Evolutionary conservation across 306 rosid genomes (phyloP).

Genomic region (Vigna unguiculata): DNA sequence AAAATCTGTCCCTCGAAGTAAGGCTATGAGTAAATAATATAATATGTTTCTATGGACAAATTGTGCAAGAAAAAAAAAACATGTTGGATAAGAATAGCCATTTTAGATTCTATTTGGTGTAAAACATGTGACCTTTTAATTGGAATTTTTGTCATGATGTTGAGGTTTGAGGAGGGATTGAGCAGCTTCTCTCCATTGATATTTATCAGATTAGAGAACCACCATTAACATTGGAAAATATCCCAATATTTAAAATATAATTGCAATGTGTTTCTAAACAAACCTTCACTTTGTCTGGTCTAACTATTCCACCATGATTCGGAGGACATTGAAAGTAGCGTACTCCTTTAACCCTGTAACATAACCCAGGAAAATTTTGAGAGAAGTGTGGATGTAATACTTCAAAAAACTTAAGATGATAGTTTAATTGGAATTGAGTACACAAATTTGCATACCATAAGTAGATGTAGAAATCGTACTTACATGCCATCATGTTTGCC

Average conservation of each 20-base stretch:
- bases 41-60: neutral
- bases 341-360: constrained; percentile 79
- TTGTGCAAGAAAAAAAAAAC: neutral
- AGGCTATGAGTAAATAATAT: neutral
- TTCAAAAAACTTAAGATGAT: neutral
- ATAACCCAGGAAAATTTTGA: constrained; percentile 34
- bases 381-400: neutral
- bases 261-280: constrained; percentile 30
- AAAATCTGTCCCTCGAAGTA: neutral
- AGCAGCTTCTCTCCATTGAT: constrained; percentile 8
- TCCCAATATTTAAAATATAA: constrained; percentile 4
- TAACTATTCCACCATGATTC: constrained; percentile 81
- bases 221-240: neutral
- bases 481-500: constrained; percentile 98
- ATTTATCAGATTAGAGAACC: constrained; percentile 6
- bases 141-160: neutral
- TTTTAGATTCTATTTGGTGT: neutral
- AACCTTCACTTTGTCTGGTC: constrained; percentile 97
- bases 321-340: constrained; percentile 84
- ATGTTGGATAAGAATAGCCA: too few species aligned
- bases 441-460: constrained; percentile 8
- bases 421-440: neutral
- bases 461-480: constrained; percentile 42
- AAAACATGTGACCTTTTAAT: neutral
- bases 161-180: neutral